Evolutionary conservation across 176 grass and related monocot genomes (phyloP), one percentile per base, ranked within the genome.

Genomic region (Rhynchospora pubera): DNA sequence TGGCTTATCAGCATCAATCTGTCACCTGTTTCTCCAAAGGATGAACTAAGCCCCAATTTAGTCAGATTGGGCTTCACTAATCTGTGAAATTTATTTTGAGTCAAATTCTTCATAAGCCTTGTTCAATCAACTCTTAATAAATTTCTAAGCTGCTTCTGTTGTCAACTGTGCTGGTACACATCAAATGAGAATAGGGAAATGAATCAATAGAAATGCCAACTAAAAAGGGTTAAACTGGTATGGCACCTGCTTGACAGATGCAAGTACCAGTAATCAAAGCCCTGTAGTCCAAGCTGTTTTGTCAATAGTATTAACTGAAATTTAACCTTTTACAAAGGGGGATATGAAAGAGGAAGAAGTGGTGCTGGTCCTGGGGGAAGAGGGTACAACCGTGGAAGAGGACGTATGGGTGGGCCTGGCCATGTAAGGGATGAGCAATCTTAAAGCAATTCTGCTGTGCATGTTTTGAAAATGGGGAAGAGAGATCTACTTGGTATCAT

Each of bases 301-400:
- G 53, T 23, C 22, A 76, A 30, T 32, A 18, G 11, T 55, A 30
- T 32, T 76, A 55, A 76, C 48, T 53, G 13, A 76, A 76, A 16
- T 26, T 75, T 51, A 4, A 52, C 30, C 28, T 53, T 55, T 2
- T 55, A 1, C 24, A 8, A 75, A 81, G 79, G 79, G 2, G 79
- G 79, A 7, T 82, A 82, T 82, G 79, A 82, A 65, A 82, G 79
- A 82, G 79, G 79, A 82, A 82, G 59, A 82, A 60, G 60, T 48
- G 79, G 79, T 13, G 60, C 60, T 48, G 79, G 61, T 32, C 79
- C 79, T 28, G 43, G 79, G 23, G 79, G 79, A 65, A 82, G 79
- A 82, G 79, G 79, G 34, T 82, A 66, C 58, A 50, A 66, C 58
- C 79, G 79, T 50, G 79, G 79, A 62, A 61, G 61, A 10, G 79